Evolutionary conservation across 306 rosid species (phyloP), one percentile per base, ranked within the genome.

Genomic region (Prunus fruticosa): DNA sequence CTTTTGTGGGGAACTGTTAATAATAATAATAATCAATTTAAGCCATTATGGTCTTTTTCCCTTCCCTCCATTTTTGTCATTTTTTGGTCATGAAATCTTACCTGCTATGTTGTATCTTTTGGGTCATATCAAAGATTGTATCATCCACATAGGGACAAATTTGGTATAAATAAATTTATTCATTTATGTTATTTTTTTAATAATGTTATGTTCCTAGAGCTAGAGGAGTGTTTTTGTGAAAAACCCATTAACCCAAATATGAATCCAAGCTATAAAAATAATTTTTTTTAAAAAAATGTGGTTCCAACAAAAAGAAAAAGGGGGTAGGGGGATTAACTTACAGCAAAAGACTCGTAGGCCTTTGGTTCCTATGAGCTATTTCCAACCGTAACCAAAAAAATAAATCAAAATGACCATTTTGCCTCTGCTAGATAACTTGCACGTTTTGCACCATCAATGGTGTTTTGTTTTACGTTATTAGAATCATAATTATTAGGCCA

Each of bases 1-100:
- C 78, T 83, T 28, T 88, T 87, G 91, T 86, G 81, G 89, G 89
- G 79, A 87, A 90, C 81, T 74, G 89, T 78, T 83, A 74, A 89
- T 25, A 25, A 25, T 25, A 25, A 25, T n/a, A n/a, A n/a, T n/a
- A n/a, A n/a, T n/a, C n/a, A n/a, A n/a, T n/a, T n/a, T n/a, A n/a
- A n/a, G n/a, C n/a, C n/a, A n/a, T 25, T 25, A 1, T 25, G 27
- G 27, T 25, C 2, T 25, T 76, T 34, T 64, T 9, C 9, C 47
- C 25, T 28, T 62, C 45, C 67, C 45, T 20, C 34, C 67, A 10
- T 28, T 75, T 70, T 76, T 25, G 70, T 82, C 80, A 50, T 34
- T 34, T 54, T 47, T 46, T 76, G 57, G 76, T 69, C 57, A 68
- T 16, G 54, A 67, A 76, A 73, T 28, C 65, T 77, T 1, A 61